Evolutionary conservation across 371 early-diverging fungal species (phyloP), one percentile per base, ranked within the genome.

Genomic region (Mortierella sp.): DNA sequence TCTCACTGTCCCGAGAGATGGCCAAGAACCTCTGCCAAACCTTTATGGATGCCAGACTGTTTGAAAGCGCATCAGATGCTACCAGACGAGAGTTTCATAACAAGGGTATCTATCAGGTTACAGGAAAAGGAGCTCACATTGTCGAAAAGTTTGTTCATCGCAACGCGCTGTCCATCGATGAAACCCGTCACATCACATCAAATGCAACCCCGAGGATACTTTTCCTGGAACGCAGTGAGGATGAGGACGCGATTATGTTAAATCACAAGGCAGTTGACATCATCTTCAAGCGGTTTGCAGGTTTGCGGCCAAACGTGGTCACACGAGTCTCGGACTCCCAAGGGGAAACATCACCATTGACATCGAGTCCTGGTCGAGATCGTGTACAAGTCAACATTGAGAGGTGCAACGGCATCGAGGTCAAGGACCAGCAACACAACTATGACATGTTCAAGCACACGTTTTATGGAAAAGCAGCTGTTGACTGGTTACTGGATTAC

Each of bases 1-100:
- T 85, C 43, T 87, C 85, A 45, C 83, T 89, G 79, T 83, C 84
- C n/a, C 74, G 83, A 58, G 90, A 87, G 46, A 87, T 89, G 88
- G 90, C 90, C 25, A 86, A 86, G 63, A 84, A 85, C 46, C 78
- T 89, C 10, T 88, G 88, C 39, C 87, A 88, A 51, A 85, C 86
- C 29, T 89, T 89, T 70, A 86, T 85, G 77, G 82, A 85, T 31
- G 85, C 86, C 19, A 78, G 82, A 8, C 62, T 88, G n/a, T 83
- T 87, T 54, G 86, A 87, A 53, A 82, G 81, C 53, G 85, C 87
- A 1, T 77, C 79, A 0, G 90, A 89, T 53, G 79, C 83, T 3
- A 70, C 71, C 31, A 85, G 79, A 47, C 80, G 85, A 21, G 72
- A 83, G 1, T 86, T 88, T 46, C 82, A 83, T 12, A 87, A 88